Evolutionary conservation across 2,329 filamentous ascomycete genomes (phyloP).

Genomic region (Penicillium sp.): DNA sequence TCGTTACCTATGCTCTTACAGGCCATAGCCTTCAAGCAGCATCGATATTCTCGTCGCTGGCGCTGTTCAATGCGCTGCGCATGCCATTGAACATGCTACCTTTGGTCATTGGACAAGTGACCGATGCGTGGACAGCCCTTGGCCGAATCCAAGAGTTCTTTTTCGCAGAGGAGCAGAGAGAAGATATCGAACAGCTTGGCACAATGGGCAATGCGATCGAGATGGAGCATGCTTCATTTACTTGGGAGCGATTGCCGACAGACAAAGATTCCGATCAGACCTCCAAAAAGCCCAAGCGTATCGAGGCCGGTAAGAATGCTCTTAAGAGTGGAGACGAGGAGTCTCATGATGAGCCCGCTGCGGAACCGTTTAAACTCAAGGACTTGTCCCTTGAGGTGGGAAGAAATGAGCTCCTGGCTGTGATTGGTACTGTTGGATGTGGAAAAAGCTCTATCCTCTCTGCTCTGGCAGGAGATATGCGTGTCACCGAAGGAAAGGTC

Average conservation of each 20-base stretch:
- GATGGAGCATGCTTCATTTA: slow-evolving; percentile 62
- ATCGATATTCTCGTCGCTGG: slow-evolving; percentile 83
- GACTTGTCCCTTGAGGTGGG: slow-evolving; percentile 34
- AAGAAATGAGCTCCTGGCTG: slow-evolving; percentile 47
- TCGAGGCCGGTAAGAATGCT: slow-evolving; percentile 40
- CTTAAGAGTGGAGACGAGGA: slow-evolving; percentile 39
- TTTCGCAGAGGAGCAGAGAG: slow-evolving; percentile 73
- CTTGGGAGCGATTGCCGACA: slow-evolving; percentile 51
- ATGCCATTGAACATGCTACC: slow-evolving; percentile 86
- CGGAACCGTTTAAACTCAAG: slow-evolving; percentile 39
- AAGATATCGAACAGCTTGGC: slow-evolving; percentile 58
- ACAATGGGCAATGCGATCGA: slow-evolving; percentile 56
- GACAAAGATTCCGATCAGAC: slow-evolving; percentile 7
- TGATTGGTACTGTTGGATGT: slow-evolving; percentile 64
- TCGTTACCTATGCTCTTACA: slow-evolving; percentile 68
- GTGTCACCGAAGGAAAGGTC: slow-evolving; percentile 61
- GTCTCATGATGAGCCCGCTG: slow-evolving; percentile 2
- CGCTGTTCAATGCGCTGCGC: slow-evolving; percentile 85
- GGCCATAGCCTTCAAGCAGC: slow-evolving; percentile 66
- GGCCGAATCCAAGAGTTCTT: slow-evolving; percentile 84
- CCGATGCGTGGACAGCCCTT: slow-evolving; percentile 81
- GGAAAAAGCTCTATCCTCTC: slow-evolving; percentile 87
- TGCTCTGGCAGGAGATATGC: slow-evolving; percentile 89
- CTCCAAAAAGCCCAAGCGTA: slow-evolving; percentile 5
- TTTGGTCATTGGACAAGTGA: slow-evolving; percentile 78